Base-by-base conservation (phyloP, 768 basidiomycete species). In the Macrolepiota albuminosa region DNA sequence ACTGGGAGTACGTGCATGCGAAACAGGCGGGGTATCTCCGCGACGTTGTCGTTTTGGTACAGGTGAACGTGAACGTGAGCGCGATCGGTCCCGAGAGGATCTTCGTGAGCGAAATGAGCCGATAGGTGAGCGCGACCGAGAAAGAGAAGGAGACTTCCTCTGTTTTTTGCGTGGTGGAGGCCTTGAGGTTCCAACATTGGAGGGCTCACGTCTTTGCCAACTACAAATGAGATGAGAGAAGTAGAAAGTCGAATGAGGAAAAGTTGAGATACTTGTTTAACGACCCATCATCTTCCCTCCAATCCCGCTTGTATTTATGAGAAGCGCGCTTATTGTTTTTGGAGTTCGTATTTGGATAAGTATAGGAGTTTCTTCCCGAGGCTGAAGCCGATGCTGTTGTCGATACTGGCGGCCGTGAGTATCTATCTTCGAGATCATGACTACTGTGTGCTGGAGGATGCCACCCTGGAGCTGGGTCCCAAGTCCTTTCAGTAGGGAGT, bases 391-490 rank as follows among this genome's bases (percentile, higher is more conserved):
- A 40, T 74, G 71, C 48, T 76, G 74, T 50, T 68, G 29, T 43
- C 21, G 59, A 37, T 34, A 36, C 59, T 45, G 34, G 47, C 50
- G 59, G n/a, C n/a, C 54, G 54, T 51, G 59, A 70, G 58, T 73
- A 73, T 64, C 78, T 75, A 40, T 72, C 69, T 54, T 75, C 76
- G 26, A 70, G 68, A 26, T 76, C 72, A 52, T 79, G 77, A 56
- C 82, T 72, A 33, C 67, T 63, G 24, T 74, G 75, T 29, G 71
- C 73, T 40, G 78, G 77, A 54, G 81, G 69, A 60, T 85, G 81
- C 88, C 88, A 90, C 6, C 81, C 78, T 29, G 85, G 81, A 40
- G 85, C 86, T 59, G 88, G 88, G 64, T 88, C 87, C 88, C 88
- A 90, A 59, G 84, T 74, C 53, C 88, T 82, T 54, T 87, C 83